Base-by-base conservation (phyloP, 1,139 yeast species). In the Candida frijolesensis region DNA sequence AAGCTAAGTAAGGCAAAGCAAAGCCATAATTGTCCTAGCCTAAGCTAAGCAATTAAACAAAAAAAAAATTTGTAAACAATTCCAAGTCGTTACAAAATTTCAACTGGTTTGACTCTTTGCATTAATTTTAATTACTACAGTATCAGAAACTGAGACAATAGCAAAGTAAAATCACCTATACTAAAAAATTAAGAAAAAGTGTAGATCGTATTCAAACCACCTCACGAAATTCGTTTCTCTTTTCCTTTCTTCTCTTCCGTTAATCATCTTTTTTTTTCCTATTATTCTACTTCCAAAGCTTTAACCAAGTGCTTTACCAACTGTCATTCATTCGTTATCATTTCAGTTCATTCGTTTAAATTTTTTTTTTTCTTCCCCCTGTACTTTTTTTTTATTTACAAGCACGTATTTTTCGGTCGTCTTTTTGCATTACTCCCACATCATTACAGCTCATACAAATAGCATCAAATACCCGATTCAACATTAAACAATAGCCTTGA, bases 261-360 rank as follows among this genome's bases (percentile, higher is more conserved):
- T 40, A 14, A 4, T 7, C 27, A n/a, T 27, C 14, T 25, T 19
- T 10, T 27, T 27, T 4, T 22, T 39, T 22, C 16, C 5, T 40
- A 22, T 4, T n/a, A 5, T 40, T 27, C 19, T 40, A n/a, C 32
- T 25, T n/a, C n/a, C 14, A 40, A 18, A n/a, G 10, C 19, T 12
- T 38, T 22, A 39, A 39, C 32, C 42, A 39, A n/a, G 16, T 25
- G 32, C 25, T 14, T n/a, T 34, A 22, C 27, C 30, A 50, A 50
- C 49, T 46, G 44, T 15, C 34, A 47, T 50, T 50, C 50, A 45
- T 45, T 47, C 50, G 37, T 38, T 45, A 32, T 11, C 18, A 32
- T 19, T 19, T 15, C 37, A 11, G 6, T 32, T 5, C 34, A 32
- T 22, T 22, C 25, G 25, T 22, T 22, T 8, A 27, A 27, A 16